phyloP scores from a whole-genome alignment of 2,329 filamentous ascomycete genomes.

The Fusarium protoensiforme region DNA sequence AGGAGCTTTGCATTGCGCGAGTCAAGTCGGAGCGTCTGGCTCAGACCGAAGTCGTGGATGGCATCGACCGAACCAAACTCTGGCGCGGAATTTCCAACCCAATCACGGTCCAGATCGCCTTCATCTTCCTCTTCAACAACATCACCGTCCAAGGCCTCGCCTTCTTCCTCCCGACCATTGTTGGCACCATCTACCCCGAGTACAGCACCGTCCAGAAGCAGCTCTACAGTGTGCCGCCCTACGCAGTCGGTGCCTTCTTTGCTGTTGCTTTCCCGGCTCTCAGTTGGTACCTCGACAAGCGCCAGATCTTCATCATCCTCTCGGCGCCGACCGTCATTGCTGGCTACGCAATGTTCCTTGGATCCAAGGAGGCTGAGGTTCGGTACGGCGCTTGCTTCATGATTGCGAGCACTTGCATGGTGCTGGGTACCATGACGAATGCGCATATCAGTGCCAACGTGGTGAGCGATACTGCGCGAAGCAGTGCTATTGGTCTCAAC shows the following conservation, averaged over 20 bases:
- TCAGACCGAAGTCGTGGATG: conserved; percentile 70
- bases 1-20: conserved; percentile 70
- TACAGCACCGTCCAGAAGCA: conserved; percentile 69
- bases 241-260: conserved; percentile 71
- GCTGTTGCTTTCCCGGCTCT: conserved; percentile 66
- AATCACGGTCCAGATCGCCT: conserved; percentile 63
- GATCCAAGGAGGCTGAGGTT: conserved; percentile 55
- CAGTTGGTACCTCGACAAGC: conserved; percentile 65
- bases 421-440: conserved; percentile 70
- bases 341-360: conserved; percentile 74
- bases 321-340: conserved; percentile 68
- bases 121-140: conserved; percentile 73
- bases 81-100: conserved; percentile 70
- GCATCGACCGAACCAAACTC: conserved; percentile 67
- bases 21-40: conserved; percentile 69
- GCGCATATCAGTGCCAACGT: conserved; percentile 73
- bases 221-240: conserved; percentile 73
- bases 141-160: conserved; percentile 74
- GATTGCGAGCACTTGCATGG: conserved; percentile 69
- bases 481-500: conserved; percentile 65
- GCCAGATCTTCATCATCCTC: conserved; percentile 66
- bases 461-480: conserved; percentile 72
- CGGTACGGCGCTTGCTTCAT: conserved; percentile 74
- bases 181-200: conserved; percentile 70
- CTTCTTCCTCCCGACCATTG: conserved; percentile 75